A percentile compares a stretch with the other conserved stretches of the same genome.
phyloP scores from a whole-genome alignment of 352 stramenopile genomes.

The Globisporangium paddicum region DNA sequence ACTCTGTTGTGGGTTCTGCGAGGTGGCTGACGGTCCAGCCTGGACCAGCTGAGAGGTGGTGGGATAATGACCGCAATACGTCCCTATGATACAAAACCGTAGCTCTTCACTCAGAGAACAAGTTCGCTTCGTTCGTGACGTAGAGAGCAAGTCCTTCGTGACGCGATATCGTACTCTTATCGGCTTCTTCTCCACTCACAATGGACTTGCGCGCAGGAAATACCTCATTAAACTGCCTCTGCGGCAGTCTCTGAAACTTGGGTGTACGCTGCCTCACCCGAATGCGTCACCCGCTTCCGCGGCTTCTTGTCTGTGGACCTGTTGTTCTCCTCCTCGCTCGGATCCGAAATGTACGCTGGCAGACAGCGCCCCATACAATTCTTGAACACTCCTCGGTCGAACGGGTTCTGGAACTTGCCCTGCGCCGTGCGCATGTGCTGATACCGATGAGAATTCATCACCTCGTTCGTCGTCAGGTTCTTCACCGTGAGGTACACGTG shows the following conservation, averaged over 20 bases:
- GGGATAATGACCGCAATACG: no score
- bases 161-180: no score
- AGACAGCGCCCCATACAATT: slow-evolving; percentile 31
- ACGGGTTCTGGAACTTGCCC: slow-evolving; percentile 29
- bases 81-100: no score
- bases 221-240: neutral
- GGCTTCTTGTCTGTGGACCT: neutral
- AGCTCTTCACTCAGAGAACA: no score
- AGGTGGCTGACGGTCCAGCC: no score
- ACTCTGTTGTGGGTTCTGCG: no score
- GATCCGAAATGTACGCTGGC: slow-evolving; percentile 8
- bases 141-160: no score
- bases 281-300: neutral
- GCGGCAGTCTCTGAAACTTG: neutral
- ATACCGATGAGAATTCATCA: slow-evolving; percentile 69
- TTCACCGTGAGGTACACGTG: slow-evolving; percentile 69
- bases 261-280: neutral
- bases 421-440: slow-evolving; percentile 29
- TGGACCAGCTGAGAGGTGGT: no score
- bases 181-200: no score
- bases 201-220: no score
- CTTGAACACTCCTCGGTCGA: slow-evolving; percentile 23
- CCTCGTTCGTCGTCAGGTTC: slow-evolving; percentile 79
- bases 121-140: no score
- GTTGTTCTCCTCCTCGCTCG: neutral